Conservation (phyloP, 805 yeast genomes). For the Lachancea meyersii region DNA sequence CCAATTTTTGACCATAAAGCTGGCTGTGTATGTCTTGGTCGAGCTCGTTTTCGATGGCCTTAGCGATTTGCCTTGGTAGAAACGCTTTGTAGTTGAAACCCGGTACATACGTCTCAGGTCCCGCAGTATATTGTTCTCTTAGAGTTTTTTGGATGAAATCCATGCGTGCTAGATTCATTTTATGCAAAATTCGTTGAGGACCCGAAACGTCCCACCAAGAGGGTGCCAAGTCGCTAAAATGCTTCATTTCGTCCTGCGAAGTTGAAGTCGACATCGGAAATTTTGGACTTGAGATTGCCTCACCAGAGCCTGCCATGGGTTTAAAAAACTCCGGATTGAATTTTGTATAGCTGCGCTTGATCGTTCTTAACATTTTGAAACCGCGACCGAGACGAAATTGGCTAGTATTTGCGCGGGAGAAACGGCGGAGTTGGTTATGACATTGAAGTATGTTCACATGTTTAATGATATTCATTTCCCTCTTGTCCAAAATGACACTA, state of each 20-base stretch:
- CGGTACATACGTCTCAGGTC: slow-evolving; percentile 56
- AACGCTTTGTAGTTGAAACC: slow-evolving; percentile 61
- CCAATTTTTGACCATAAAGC: slow-evolving; percentile 33
- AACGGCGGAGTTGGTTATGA: no score
- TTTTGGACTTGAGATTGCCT: not conserved
- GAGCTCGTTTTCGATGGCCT: slow-evolving; percentile 48
- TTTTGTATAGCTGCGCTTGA: slow-evolving; percentile 9
- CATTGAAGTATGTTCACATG: no score
- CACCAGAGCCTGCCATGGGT: not conserved
- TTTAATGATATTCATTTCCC: no score
- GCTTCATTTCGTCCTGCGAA: slow-evolving; percentile 58
- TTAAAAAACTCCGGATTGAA: slow-evolving; percentile 1
- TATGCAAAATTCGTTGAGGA: slow-evolving; percentile 86
- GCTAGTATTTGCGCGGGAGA: no score
- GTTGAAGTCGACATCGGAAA: slow-evolving; percentile 10
- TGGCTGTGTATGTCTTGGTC: slow-evolving; percentile 34
- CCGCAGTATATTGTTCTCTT: slow-evolving; percentile 22
- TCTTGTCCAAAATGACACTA: no score
- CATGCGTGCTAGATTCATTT: slow-evolving; percentile 86
- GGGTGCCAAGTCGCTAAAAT: slow-evolving; percentile 81
- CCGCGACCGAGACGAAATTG: no score
- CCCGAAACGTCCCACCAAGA: slow-evolving; percentile 98
- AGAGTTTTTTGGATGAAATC: slow-evolving; percentile 73
- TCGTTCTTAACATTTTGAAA: not conserved
- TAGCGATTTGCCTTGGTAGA: slow-evolving; percentile 51